Evolutionary conservation across 768 basidiomycete species (phyloP).

Genomic region (Daedalea quercina): DNA sequence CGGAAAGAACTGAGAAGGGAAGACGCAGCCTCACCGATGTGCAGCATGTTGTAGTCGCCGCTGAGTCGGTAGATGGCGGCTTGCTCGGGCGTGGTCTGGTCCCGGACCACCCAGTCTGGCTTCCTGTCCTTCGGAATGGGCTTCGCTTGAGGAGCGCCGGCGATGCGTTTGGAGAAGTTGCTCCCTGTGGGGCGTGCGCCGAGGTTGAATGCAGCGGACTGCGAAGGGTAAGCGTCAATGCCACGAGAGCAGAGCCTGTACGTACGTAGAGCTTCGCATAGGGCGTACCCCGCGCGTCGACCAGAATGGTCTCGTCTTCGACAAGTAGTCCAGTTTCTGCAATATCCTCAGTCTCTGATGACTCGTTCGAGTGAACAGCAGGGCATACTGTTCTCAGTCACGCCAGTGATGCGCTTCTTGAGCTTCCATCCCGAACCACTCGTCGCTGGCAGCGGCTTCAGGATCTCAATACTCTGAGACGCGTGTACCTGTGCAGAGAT

Average conservation of each 20-base stretch:
- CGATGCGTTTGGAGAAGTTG: slow-evolving; percentile 35
- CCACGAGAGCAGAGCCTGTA: not conserved
- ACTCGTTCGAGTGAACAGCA: not conserved
- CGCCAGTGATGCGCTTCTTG: slow-evolving; percentile 55
- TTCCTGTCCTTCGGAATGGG: slow-evolving; percentile 29
- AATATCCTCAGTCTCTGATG: not conserved
- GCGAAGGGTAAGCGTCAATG: not conserved
- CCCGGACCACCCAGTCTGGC: slow-evolving; percentile 35
- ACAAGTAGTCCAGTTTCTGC: slow-evolving; percentile 72
- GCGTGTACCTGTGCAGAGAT: slow-evolving; percentile 54
- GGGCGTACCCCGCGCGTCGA: slow-evolving; percentile 49
- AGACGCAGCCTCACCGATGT: slow-evolving; percentile 31
- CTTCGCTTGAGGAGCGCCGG: slow-evolving; percentile 28
- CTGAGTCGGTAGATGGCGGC: slow-evolving; percentile 42
- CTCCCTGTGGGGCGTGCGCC: slow-evolving; percentile 32
- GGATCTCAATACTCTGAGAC: slow-evolving; percentile 71
- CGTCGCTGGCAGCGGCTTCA: slow-evolving; percentile 70
- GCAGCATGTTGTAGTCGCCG: slow-evolving; percentile 47
- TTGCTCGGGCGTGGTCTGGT: slow-evolving; percentile 35
- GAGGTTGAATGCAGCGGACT: slow-evolving; percentile 38
- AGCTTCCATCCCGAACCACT: slow-evolving; percentile 79
- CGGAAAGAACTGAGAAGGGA: slow-evolving; percentile 18
- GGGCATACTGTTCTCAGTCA: slow-evolving; percentile 76
- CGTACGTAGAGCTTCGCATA: slow-evolving; percentile 38
- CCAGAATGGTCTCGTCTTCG: slow-evolving; percentile 54